Conservation (phyloP, 768 basidiomycete genomes). For the Rhizopogon vinicolor region DNA sequence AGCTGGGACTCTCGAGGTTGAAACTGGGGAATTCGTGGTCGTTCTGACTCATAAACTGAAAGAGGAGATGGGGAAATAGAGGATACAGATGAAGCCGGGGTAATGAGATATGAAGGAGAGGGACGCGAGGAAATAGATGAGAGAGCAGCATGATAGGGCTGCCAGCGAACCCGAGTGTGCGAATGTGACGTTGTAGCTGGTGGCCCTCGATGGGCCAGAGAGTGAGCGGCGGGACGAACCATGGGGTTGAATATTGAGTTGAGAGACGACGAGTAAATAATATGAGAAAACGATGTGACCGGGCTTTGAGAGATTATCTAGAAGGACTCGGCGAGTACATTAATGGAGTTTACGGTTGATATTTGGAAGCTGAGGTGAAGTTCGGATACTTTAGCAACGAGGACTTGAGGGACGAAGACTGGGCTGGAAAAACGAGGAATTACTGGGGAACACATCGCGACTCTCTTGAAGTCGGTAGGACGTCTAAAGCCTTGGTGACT, state of each 20-base stretch:
- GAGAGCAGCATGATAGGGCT: slow-evolving; percentile 59
- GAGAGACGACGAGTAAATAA: slow-evolving; percentile 8
- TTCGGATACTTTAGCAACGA: slow-evolving; percentile 10
- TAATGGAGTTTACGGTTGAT: slow-evolving; percentile 18
- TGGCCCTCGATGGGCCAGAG: slow-evolving; percentile 68
- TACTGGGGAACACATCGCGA: slow-evolving; percentile 36
- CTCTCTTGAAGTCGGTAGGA: slow-evolving; percentile 19
- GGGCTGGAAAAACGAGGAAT: slow-evolving; percentile 21
- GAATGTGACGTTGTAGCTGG: slow-evolving; percentile 54
- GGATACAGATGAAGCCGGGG: slow-evolving; percentile 52
- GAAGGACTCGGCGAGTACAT: slow-evolving; percentile 31
- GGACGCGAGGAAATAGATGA: slow-evolving; percentile 33
- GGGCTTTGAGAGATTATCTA: slow-evolving; percentile 28
- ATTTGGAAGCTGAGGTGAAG: slow-evolving; percentile 12
- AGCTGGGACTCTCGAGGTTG: slow-evolving; percentile 28
- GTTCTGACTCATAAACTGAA: slow-evolving; percentile 33
- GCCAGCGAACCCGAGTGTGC: slow-evolving; percentile 61
- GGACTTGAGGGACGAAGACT: slow-evolving; percentile 10
- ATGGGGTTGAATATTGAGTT: slow-evolving; percentile 23
- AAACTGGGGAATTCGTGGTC: slow-evolving; percentile 26
- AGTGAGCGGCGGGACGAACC: slow-evolving; percentile 36
- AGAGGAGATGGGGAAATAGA: slow-evolving; percentile 39
- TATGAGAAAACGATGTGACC: slow-evolving; percentile 4
- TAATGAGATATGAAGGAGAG: slow-evolving; percentile 45
- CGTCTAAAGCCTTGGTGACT: slow-evolving; percentile 35